Base-by-base conservation (phyloP, 2,329 filamentous ascomycete genomes). In the Calonectria ilicicola region DNA sequence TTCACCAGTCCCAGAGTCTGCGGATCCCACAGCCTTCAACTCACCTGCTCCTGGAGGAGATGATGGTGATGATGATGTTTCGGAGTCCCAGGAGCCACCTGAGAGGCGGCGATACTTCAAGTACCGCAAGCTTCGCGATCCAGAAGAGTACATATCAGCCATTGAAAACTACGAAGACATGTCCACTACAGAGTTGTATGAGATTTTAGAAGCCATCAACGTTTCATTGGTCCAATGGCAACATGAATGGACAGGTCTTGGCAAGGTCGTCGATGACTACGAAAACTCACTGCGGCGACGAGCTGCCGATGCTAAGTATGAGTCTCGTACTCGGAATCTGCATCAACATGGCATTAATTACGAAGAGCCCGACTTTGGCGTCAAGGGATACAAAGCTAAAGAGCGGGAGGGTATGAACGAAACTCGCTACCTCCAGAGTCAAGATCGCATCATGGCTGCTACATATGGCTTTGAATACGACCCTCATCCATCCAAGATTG, bases 401-500 rank as follows among this genome's bases (percentile, higher is more conserved):
- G 83, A 85, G 62, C 83, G 83, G 44, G 87, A 88, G 53, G 79
- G 83, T 2, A 82, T 84, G 74, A 84, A 81, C 35, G 87, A 88
- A 67, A 85, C 85, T 0, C 83, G 85, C 27, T 85, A 89, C 51
- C 84, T 87, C 5, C 87, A 89, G 68, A 80, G 85, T 66, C 88
- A 93, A 79, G 90, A 92, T 81, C 85, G 85, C 68, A 85, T 91
- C 73, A 89, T 90, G 86, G 90, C 91, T 9, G 86, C 89, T 72
- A 86, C 87, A 1, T 93, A 92, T 77, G 88, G 89, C 19, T 92
- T 92, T 76, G 89, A 91, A 72, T 91, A 92, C 75, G 90, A 92
- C 75, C 85, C 88, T 12, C 88, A 90, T 65, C 86, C 88, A 2
- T 87, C 87, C 72, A 90, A 89, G 81, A 85, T 92, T 71, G 90